phyloP scores from a whole-genome alignment of 2,329 filamentous ascomycete species.

The Canariomyces notabilis region DNA sequence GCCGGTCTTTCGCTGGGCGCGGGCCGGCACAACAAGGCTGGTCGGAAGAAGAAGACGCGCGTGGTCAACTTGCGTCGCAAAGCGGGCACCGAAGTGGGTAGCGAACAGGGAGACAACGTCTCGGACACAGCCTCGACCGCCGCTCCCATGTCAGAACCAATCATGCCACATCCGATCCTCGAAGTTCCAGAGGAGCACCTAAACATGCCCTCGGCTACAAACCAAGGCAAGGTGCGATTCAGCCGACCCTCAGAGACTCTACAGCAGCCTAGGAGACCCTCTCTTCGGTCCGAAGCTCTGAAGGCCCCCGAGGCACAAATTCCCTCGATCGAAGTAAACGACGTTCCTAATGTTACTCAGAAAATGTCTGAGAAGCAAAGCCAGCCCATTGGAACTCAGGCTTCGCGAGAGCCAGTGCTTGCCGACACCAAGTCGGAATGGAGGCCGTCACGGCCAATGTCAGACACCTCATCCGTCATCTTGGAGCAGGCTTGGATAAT shows the following conservation, averaged over 20 bases:
- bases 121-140: slow-evolving; percentile 53
- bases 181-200: slow-evolving; percentile 55
- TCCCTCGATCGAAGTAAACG: slow-evolving; percentile 16
- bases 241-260: slow-evolving; percentile 26
- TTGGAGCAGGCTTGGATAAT: slow-evolving; percentile 81
- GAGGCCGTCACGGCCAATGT: slow-evolving; percentile 32
- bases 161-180: slow-evolving; percentile 38
- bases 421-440: slow-evolving; percentile 28
- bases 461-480: slow-evolving; percentile 54
- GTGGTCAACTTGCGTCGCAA: slow-evolving; percentile 75
- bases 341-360: slow-evolving; percentile 5
- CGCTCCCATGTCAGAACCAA: slow-evolving; percentile 57
- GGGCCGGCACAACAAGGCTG: slow-evolving; percentile 53
- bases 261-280: slow-evolving; percentile 29
- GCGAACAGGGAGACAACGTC: slow-evolving; percentile 38
- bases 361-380: slow-evolving; percentile 14
- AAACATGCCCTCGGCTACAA: slow-evolving; percentile 18
- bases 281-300: slow-evolving; percentile 33
- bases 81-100: slow-evolving; percentile 27
- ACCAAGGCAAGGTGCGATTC: slow-evolving; percentile 41
- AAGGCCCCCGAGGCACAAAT: slow-evolving; percentile 24
- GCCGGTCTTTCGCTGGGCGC: slow-evolving; percentile 60
- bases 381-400: neutral
- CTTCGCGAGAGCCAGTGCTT: slow-evolving; percentile 9
- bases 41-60: slow-evolving; percentile 75